Evolutionary conservation across 2,329 filamentous ascomycete genomes (phyloP).

Genomic region (Exophiala mesophila): DNA sequence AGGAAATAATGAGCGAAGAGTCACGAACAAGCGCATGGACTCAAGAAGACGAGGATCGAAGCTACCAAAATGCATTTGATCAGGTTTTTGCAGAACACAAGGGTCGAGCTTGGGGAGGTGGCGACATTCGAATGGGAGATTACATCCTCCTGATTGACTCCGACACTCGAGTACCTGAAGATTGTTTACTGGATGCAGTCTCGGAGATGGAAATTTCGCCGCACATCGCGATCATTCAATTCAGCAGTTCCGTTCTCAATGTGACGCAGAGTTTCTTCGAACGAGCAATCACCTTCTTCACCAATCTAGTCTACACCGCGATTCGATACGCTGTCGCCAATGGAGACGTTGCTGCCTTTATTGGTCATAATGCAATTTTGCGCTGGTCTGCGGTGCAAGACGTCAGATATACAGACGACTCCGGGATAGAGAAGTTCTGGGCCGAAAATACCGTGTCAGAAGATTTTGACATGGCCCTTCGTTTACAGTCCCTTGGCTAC

Average conservation of each 20-base stretch:
- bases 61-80: constrained; percentile 29
- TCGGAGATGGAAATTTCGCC: constrained; percentile 66
- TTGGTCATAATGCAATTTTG: constrained; percentile 71
- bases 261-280: constrained; percentile 68
- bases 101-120: constrained; percentile 54
- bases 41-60: constrained; percentile 46
- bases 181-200: constrained; percentile 63
- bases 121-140: constrained; percentile 79
- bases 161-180: constrained; percentile 62
- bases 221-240: constrained; percentile 66
- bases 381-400: constrained; percentile 62
- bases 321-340: constrained; percentile 66
- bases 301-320: constrained; percentile 68
- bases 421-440: constrained; percentile 62
- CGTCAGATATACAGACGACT: constrained; percentile 51
- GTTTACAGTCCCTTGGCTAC: constrained; percentile 63
- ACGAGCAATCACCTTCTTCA: constrained; percentile 71
- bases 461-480: constrained; percentile 70
- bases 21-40: constrained; percentile 31
- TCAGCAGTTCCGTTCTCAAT: constrained; percentile 69
- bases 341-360: constrained; percentile 69
- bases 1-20: constrained; percentile 48
- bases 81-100: constrained; percentile 51
- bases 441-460: constrained; percentile 71
- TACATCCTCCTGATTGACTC: constrained; percentile 68